Evolutionary conservation across 2,329 filamentous ascomycete species (phyloP), one percentile per base, ranked within the genome.

Genomic region (Trichoderma sp.): DNA sequence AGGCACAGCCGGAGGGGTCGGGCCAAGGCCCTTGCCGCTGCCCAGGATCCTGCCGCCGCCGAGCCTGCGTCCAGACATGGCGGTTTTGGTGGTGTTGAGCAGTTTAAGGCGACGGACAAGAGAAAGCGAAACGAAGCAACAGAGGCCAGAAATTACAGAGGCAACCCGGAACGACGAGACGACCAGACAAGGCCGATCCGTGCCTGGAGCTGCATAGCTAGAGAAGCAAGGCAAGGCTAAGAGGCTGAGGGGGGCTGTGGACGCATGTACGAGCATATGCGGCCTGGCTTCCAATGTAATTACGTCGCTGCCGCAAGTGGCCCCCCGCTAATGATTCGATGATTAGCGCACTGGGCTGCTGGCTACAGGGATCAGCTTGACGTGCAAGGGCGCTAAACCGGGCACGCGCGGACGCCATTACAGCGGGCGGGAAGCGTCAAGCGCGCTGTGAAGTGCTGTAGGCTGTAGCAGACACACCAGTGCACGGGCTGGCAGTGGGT

Each of bases 41-140:
- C 95, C 95, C 78, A 98, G 86, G 79, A 98, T 91, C 84, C 95
- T 91, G 81, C 95, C 95, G 83, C 95, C 95, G 83, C 95, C 95
- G 81, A 98, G 88, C 86, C 92, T 95, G 85, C 93, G 90, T 82
- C 88, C 88, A 78, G 94, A 92, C 94, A 97, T 97, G 81, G 77
- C 74, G 53, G 57, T 36, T 28, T 28, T 26, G 47, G 65, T 12
- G 39, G 5, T 34, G 53, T 39, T 15, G 47, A 26, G 60, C 36
- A 32, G 30, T 32, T 32, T 12, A 28, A 28, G n/a, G 14, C 28
- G 51, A 66, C 68, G 43, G 47, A 36, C 70, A 60, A 60, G 30
- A 66, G 43, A 43, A 53, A 39, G 15, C 14, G 47, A 60, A 30
- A 36, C 21, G 53, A 58, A 66, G 63, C 69, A 28, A 28, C 18